Evolutionary conservation across 1,284 basidiomycete genomes (phyloP), one percentile per base, ranked within the genome.

Genomic region (Phellinidium pouzarii): DNA sequence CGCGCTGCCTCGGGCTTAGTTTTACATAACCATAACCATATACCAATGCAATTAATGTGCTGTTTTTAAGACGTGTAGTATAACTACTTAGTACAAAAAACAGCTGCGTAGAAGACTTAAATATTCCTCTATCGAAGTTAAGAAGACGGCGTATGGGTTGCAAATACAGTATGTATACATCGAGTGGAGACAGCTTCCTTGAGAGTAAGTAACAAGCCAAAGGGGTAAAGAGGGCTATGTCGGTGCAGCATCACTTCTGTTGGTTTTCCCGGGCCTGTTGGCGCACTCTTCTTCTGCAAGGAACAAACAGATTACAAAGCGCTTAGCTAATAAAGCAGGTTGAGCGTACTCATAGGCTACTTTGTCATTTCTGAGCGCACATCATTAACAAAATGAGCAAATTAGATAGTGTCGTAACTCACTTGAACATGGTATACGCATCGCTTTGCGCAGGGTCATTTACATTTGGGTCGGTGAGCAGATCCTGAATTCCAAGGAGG

Each of bases 351-450:
- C 91, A 62, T 95, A 95, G 37, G 90, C 89, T 19, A 76, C 70
- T 64, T 89, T 89, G 71, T 95, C 92, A 62, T 93, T 94, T 75
- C 92, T 95, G 58, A 38, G n/a, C 50, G 29, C 23, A 20, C 12
- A 17, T 27, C 8, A 12, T 11, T 43, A 34, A 44, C 36, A 14
- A 47, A 19, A 17, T 4, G 12, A 17, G 37, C 7, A 17, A 37
- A 49, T 23, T 34, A 43, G 50, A 27, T 20, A 22, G 43, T 49
- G 37, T 34, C 51, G 36, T 37, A 4, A 71, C 89, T 64, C 63
- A 94, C 91, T 95, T 95, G 78, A 94, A 98, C 84, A 96, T 90
- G 42, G 91, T 92, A 69, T 96, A 97, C 4, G 95, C 94, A 60
- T 97, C 94, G 56, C 93, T 92, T 68, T 98, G 94, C 0, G 94